Evolutionary conservation across 495 filamentous ascomycete species (phyloP).

Genomic region (Talaromyces ruber): DNA sequence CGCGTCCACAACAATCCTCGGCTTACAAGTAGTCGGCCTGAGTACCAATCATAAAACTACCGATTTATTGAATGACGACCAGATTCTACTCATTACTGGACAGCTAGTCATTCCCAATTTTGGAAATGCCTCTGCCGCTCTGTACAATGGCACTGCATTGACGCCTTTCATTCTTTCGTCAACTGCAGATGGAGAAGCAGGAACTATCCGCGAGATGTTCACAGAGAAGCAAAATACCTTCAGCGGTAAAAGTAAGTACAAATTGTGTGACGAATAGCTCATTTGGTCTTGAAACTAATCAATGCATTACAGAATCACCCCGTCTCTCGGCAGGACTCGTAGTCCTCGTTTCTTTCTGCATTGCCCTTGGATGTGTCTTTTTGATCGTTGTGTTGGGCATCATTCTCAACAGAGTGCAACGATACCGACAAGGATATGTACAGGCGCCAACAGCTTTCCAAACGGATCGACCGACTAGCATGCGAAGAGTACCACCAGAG

Average conservation of each 20-base stretch:
- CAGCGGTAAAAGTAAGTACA: conserved; percentile 35
- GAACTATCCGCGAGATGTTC: conserved; percentile 71
- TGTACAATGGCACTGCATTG: conserved; percentile 75
- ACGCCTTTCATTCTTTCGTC: conserved; percentile 73
- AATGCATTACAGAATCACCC: conserved; percentile 28
- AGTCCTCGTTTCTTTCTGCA: conserved; percentile 85
- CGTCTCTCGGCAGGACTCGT: conserved; percentile 75
- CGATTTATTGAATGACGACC: conserved; percentile 51
- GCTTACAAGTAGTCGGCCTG: conserved; percentile 71
- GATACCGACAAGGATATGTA: conserved; percentile 78
- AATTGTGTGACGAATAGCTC: not conserved
- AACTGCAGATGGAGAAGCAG: conserved; percentile 49
- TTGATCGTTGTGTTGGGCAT: conserved; percentile 80
- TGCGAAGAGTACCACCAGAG: conserved; percentile 73
- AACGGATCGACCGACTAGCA: conserved; percentile 61
- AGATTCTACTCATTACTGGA: conserved; percentile 76
- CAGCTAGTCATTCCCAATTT: conserved; percentile 65
- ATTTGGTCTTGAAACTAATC: conserved; percentile 19
- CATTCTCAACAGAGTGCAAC: conserved; percentile 72
- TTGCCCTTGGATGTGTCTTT: conserved; percentile 79
- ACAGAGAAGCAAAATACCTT: conserved; percentile 67
- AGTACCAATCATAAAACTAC: conserved; percentile 55
- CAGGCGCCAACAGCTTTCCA: conserved; percentile 67
- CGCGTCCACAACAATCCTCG: conserved; percentile 57
- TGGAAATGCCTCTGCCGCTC: conserved; percentile 76